Base-by-base conservation (phyloP, 495 filamentous ascomycete genomes). In the Trichoderma parareesei region DNA sequence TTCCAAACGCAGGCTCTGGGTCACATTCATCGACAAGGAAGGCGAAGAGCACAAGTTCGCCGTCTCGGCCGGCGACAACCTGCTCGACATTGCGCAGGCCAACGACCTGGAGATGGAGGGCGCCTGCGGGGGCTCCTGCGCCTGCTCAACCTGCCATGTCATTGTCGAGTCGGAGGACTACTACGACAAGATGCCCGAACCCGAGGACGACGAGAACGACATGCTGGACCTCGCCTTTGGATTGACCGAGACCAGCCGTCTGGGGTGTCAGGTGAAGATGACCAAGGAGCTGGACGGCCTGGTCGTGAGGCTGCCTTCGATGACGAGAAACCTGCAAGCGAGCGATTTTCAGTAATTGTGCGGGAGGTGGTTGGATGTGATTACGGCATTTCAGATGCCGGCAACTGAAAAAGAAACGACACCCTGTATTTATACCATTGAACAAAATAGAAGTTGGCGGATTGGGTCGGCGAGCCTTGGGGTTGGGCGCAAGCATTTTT, bases 81-180 rank as follows among this genome's bases (percentile, higher is more conserved):
- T 98, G 61, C 79, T 98, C 42, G 92, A 96, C 69, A 94, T 98
- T 69, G 94, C 94, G 18, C 93, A 97, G 76, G 89, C 88, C 42
- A 84, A 98, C 76, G 94, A 98, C 71, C 76, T 98, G 11, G 94
- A 98, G 75, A 97, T 98, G 93, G 94, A 98, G 80, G 94, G 93
- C 60, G 94, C 94, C 9, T 98, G 94, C 71, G 94, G 93, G 42
- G 94, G 94, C 18, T 95, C 90, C 6, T 97, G 94, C 69, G 94
- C 95, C 67, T 98, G 94, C 74, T 96, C 91, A 66, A 98, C 94
- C 1, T 98, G 94, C 79, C 94, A 98, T 78, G 88, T 98, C 60
- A 96, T 98, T 62, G 90, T 98, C 49, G 81, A 88, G 65, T 87
- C 90, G 70, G 84, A 90, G 4, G 88, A 87, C 16, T 84, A 89